phyloP scores from a whole-genome alignment of 2,329 filamentous ascomycete species.

The Cladobotryum protrusum region DNA sequence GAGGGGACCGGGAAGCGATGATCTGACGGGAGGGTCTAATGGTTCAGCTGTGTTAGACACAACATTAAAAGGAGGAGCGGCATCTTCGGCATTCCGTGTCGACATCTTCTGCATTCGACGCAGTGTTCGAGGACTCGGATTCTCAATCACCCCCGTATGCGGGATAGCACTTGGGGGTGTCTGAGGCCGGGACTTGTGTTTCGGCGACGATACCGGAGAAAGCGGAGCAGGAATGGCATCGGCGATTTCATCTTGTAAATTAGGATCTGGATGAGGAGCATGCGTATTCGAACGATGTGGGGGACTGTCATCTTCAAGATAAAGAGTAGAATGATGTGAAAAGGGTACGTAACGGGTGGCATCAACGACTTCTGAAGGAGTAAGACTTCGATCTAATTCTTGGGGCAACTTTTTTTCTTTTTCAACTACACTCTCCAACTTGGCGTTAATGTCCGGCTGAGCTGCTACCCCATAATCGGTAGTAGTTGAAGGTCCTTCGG shows the following conservation, averaged over 20 bases:
- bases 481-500: constrained; percentile 4
- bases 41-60: constrained; percentile 46
- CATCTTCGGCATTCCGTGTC: constrained; percentile 45
- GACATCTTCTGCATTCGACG: constrained; percentile 39
- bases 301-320: constrained; percentile 7
- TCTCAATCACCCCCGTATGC: constrained; percentile 30
- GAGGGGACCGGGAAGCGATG: constrained; percentile 17
- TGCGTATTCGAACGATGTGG: constrained; percentile 2
- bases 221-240: constrained; percentile 9
- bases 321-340: constrained; percentile 8
- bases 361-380: constrained; percentile 9
- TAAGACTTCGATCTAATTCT: constrained; percentile 9
- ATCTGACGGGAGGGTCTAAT: constrained; percentile 37
- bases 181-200: constrained; percentile 24
- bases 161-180: constrained; percentile 45
- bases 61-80: constrained; percentile 29
- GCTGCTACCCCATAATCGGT: constrained; percentile 2
- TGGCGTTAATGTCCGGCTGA: constrained; percentile 9
- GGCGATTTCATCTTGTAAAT: constrained; percentile 6
- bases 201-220: constrained; percentile 10
- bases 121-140: constrained; percentile 38
- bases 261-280: constrained; percentile 4
- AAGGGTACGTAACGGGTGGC: constrained; percentile 6
- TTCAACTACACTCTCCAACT: constrained; percentile 5
- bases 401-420: constrained; percentile 4